phyloP scores from a whole-genome alignment of 768 basidiomycete species.

The Suillus paluster region DNA sequence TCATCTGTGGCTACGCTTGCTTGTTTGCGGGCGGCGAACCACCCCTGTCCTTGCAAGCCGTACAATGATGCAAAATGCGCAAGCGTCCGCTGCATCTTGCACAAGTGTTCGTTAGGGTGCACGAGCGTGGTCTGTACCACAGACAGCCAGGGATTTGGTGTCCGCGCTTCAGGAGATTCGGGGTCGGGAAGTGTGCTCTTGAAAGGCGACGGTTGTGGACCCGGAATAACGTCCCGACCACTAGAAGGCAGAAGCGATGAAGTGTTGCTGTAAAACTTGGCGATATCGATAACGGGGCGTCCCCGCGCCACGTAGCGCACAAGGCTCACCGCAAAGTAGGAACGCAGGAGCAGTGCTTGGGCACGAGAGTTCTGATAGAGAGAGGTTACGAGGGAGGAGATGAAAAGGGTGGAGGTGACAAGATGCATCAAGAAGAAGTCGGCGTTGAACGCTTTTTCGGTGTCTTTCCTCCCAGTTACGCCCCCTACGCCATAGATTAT shows the following conservation, averaged over 20 bases:
- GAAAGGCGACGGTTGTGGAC: constrained; percentile 11
- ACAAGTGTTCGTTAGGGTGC: constrained; percentile 34
- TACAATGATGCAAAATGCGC: constrained; percentile 28
- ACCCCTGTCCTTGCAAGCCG: constrained; percentile 16
- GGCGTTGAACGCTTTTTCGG: constrained; percentile 55
- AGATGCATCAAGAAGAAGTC: constrained; percentile 77
- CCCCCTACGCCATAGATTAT: constrained; percentile 67
- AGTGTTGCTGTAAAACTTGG: constrained; percentile 33
- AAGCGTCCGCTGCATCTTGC: constrained; percentile 28
- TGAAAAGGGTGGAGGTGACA: constrained; percentile 67
- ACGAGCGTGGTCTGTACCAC: constrained; percentile 38
- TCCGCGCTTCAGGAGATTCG: constrained; percentile 19
- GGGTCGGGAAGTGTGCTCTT: constrained; percentile 11
- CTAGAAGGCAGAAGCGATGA: constrained; percentile 16
- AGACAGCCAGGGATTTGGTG: constrained; percentile 40
- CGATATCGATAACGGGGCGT: constrained; percentile 35
- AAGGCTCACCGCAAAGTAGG: constrained; percentile 32
- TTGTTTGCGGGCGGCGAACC: constrained; percentile 15
- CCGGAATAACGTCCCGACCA: constrained; percentile 16
- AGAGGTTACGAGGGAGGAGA: constrained; percentile 50
- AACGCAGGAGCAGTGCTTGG: constrained; percentile 31
- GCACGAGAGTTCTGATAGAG: constrained; percentile 31
- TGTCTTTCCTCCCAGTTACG: constrained; percentile 31
- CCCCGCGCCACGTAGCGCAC: constrained; percentile 38
- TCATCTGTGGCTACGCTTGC: constrained; percentile 12